Evolutionary conservation across 225 moss, liverwort and hornwort species (phyloP), one percentile per base, ranked within the genome.

Genomic region (Pseudisothecium myosuroides): DNA sequence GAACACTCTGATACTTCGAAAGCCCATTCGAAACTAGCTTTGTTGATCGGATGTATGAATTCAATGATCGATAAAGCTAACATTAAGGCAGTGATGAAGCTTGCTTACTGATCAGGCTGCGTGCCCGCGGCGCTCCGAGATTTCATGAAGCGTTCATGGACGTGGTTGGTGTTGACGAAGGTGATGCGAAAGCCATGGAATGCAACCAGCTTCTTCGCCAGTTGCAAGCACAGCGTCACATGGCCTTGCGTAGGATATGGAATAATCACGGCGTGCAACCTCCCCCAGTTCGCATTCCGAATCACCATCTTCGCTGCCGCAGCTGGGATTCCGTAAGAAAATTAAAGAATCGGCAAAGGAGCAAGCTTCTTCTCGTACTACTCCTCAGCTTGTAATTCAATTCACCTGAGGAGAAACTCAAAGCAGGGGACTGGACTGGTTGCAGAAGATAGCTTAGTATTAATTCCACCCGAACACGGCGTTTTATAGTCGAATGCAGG

Each of bases 181-280:
- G 92, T 93, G 80, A 80, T 58, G n/a, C 39, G 83, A 41, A 92
- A 92, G 59, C 86, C 90, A 52, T 88, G 77, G 20, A 54, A 18
- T 31, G 49, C 76, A 15, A 87, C 91, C 23, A 91, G 81, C 29
- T 91, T 90, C 87, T 72, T 91, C 45, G 92, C 91, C 32, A 94
- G 85, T 65, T 91, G 94, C 91, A 94, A 78, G 82, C 6, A 29
- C 17, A 92, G 92, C 9, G 91, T 92, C 15, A 91, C 52, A 74
- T 91, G 92, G 7, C 92, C 93, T 88, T 92, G 89, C 23, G 86
- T 16, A 59, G 92, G 92, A 69, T 8, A 49, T 0, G 92, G 91
- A 18, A 92, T n/a, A 20, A 94, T 37, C 20, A 94, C 93, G 19
- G 88, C 91, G 14, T 94, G 93, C 84, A 87, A 32, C 43, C 32